phyloP scores from a whole-genome alignment of 2,329 filamentous ascomycete species.

The Drechslera avenae region DNA sequence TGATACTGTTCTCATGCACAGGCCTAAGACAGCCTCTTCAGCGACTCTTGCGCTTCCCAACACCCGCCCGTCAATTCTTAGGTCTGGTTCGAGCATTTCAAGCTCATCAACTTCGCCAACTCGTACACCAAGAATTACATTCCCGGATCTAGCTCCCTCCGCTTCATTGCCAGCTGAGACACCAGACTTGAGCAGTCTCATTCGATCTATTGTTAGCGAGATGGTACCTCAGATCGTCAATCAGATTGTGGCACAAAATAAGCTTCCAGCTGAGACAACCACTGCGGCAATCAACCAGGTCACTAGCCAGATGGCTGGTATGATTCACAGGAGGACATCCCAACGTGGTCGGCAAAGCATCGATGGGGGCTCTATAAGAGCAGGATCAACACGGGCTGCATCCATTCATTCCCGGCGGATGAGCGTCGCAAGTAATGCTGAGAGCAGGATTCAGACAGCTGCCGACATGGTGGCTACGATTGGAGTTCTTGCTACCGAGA shows the following conservation, averaged over 20 bases:
- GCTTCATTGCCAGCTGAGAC: slow-evolving; percentile 8
- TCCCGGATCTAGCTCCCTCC: slow-evolving; percentile 13
- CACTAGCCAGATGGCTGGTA: slow-evolving; percentile 38
- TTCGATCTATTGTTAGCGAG: slow-evolving; percentile 41
- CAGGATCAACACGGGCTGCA: slow-evolving; percentile 8
- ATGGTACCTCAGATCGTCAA: slow-evolving; percentile 43
- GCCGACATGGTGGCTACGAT: slow-evolving; percentile 43
- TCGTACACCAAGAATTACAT: slow-evolving; percentile 21
- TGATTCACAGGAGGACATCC: slow-evolving; percentile 35
- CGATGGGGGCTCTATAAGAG: slow-evolving; percentile 28
- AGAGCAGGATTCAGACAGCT: slow-evolving; percentile 37
- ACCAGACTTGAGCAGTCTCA: slow-evolving; percentile 37
- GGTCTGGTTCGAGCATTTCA: slow-evolving; percentile 7
- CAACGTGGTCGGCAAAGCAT: slow-evolving; percentile 30
- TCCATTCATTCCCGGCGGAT: slow-evolving; percentile 34
- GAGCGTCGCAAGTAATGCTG: slow-evolving; percentile 38
- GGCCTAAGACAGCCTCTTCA: slow-evolving; percentile 1
- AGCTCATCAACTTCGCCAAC: slow-evolving; percentile 22
- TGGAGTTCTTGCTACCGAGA: slow-evolving; percentile 38
- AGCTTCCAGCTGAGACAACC: slow-evolving; percentile 21
- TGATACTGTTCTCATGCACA: slow-evolving; percentile 24
- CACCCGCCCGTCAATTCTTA: slow-evolving; percentile 10
- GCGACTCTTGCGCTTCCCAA: slow-evolving; percentile 8
- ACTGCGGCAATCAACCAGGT: slow-evolving; percentile 33
- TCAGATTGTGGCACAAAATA: slow-evolving; percentile 38